phyloP scores from a whole-genome alignment of 352 stramenopile genomes.

The Pythium folliculosum region DNA sequence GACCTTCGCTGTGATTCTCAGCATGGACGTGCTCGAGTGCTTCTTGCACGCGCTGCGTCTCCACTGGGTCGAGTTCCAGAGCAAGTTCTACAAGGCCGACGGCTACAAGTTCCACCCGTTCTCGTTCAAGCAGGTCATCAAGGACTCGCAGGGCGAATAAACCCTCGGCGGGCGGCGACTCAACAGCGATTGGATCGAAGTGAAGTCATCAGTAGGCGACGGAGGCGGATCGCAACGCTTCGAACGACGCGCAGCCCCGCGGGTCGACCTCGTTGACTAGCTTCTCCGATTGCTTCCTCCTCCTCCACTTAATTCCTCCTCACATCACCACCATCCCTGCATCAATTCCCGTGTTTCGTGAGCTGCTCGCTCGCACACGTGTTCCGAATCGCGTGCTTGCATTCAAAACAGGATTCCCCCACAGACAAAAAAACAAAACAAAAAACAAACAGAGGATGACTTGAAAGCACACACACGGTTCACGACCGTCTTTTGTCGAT shows the following conservation, averaged over 20 bases:
- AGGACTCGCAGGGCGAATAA: constrained; percentile 59
- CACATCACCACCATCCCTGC: no score
- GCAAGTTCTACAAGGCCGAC: constrained; percentile 99
- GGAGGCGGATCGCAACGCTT: constrained; percentile 17
- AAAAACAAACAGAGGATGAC: no score
- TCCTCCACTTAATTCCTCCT: no score
- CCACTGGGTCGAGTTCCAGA: constrained; percentile 99
- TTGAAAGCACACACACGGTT: no score
- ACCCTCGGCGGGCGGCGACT: not conserved
- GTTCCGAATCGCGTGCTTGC: no score
- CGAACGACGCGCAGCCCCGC: no score
- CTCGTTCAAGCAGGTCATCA: constrained; percentile 90
- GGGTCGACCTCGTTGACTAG: not conserved
- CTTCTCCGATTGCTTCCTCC: not conserved
- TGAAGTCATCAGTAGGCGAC: not conserved
- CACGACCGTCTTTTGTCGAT: no score
- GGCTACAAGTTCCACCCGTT: constrained; percentile 97
- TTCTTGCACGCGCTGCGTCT: constrained; percentile 99
- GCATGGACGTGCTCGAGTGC: constrained; percentile 99
- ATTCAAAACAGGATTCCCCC: no score
- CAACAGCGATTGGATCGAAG: not conserved
- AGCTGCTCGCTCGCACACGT: no score
- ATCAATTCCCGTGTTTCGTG: no score
- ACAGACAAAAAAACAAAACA: no score
- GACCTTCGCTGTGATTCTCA: constrained; percentile 97